phyloP scores from a whole-genome alignment of 2,329 filamentous ascomycete species.

The Diaporthe vaccinii region DNA sequence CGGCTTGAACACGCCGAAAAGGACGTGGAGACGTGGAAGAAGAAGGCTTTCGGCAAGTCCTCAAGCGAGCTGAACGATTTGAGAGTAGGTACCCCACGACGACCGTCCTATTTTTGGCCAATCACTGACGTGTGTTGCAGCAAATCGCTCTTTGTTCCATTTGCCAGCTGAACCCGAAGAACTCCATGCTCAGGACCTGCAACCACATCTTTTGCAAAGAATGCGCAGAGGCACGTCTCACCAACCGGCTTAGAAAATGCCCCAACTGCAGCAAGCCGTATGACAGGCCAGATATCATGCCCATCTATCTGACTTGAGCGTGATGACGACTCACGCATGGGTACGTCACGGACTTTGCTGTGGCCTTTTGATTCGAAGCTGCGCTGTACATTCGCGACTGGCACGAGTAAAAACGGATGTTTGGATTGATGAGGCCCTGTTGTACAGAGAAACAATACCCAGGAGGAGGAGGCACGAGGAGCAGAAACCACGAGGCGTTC shows the following conservation, averaged over 20 bases:
- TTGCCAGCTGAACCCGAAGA: slow-evolving; percentile 93
- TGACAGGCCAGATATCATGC: slow-evolving; percentile 91
- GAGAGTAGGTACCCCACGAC: slow-evolving; percentile 70
- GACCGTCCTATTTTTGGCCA: background rate
- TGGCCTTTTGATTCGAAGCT: slow-evolving; percentile 16
- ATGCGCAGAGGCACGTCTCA: slow-evolving; percentile 90
- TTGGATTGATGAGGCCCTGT: slow-evolving; percentile 30
- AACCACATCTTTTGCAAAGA: slow-evolving; percentile 94
- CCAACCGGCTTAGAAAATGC: slow-evolving; percentile 93
- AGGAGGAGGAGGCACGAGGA: slow-evolving; percentile 9
- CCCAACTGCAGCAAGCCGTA: slow-evolving; percentile 94
- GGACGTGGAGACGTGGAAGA: slow-evolving; percentile 87
- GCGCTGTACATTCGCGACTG: slow-evolving; percentile 15
- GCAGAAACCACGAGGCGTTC: slow-evolving; percentile 36
- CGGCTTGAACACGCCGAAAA: slow-evolving; percentile 84
- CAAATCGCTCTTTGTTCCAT: slow-evolving; percentile 89
- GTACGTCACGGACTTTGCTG: background rate
- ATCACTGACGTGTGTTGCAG: slow-evolving; percentile 60
- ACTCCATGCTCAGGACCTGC: slow-evolving; percentile 92
- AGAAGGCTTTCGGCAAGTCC: slow-evolving; percentile 83
- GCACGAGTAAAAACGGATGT: slow-evolving; percentile 8
- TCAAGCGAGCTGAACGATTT: slow-evolving; percentile 88
- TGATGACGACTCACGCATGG: background rate
- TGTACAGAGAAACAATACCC: slow-evolving; percentile 39
- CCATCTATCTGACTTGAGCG: slow-evolving; percentile 62